These are phyloP conservation scores for Colletotrichum incanum DNA, from an alignment of 2,329 filamentous ascomycete genomes.

Conservation along the genomic window DNA sequence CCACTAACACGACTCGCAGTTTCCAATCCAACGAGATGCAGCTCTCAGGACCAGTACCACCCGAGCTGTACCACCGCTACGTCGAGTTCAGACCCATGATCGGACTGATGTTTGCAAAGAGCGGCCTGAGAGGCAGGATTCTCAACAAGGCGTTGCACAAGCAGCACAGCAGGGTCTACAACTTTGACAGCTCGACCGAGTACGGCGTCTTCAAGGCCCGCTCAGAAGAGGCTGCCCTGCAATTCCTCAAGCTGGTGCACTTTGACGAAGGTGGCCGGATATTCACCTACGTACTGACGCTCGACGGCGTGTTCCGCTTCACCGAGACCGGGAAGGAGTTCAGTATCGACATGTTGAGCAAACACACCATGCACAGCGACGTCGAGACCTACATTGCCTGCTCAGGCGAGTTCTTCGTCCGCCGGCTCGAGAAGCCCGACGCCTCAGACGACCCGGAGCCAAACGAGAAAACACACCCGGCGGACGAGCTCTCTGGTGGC, in stretches of 20 bases:
- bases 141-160: slow-evolving; percentile 90
- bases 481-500: slow-evolving; percentile 62
- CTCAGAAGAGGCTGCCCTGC: slow-evolving; percentile 78
- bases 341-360: slow-evolving; percentile 91
- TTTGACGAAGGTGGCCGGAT: slow-evolving; percentile 88
- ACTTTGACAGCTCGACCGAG: slow-evolving; percentile 83
- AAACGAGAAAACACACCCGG: slow-evolving; percentile 66
- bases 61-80: slow-evolving; percentile 88
- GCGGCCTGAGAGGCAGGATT: slow-evolving; percentile 83
- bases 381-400: slow-evolving; percentile 93
- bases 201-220: slow-evolving; percentile 79
- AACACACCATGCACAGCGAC: slow-evolving; percentile 97
- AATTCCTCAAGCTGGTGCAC: slow-evolving; percentile 89
- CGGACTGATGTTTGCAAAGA: slow-evolving; percentile 86
- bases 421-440: slow-evolving; percentile 71
- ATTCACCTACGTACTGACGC: slow-evolving; percentile 92
- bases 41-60: slow-evolving; percentile 85
- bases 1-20: slow-evolving; percentile 58
- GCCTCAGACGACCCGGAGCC: slow-evolving; percentile 61
- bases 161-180: slow-evolving; percentile 91
- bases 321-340: slow-evolving; percentile 98
- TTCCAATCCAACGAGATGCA: slow-evolving; percentile 97
- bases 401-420: slow-evolving; percentile 93
- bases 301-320: slow-evolving; percentile 90
- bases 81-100: slow-evolving; percentile 95